phyloP scores from a whole-genome alignment of 805 yeast genomes.

The Kazachstania kunashirensis region DNA sequence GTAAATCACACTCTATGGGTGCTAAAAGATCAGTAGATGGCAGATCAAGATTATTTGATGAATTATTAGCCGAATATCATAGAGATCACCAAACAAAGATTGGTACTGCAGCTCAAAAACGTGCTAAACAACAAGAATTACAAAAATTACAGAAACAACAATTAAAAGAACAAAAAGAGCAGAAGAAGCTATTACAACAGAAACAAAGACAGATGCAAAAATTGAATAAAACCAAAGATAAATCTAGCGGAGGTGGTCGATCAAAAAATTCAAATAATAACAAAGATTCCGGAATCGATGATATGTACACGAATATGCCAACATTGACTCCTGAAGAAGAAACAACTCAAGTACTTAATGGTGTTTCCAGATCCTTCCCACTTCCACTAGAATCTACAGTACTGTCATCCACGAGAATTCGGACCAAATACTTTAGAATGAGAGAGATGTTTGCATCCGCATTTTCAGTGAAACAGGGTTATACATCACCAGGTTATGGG shows the following conservation, averaged over 20 bases:
- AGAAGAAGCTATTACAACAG: conserved; percentile 29
- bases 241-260: conserved; percentile 7
- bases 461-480: conserved; percentile 26
- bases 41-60: conserved; percentile 86
- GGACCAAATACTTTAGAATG: conserved; percentile 72
- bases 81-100: conserved; percentile 84
- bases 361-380: conserved; percentile 71
- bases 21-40: conserved; percentile 94
- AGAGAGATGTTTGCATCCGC: conserved; percentile 92
- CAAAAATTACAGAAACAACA: conserved; percentile 23
- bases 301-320: conserved; percentile 32
- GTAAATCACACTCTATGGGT: conserved; percentile 98
- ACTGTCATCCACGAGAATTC: conserved; percentile 56
- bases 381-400: conserved; percentile 75
- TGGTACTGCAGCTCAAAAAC: conserved; percentile 72
- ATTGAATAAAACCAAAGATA: conserved; percentile 1
- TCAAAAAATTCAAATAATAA: conserved; percentile 4
- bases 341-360: conserved; percentile 82
- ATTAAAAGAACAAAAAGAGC: conserved; percentile 23
- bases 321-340: conserved; percentile 84
- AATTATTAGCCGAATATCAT: conserved; percentile 78
- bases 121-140: conserved; percentile 54
- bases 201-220: conserved; percentile 23
- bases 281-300: background rate
- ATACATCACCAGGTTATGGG: conserved; percentile 50